Percentiles rank a stretch among this genome's conserved stretches.
These are phyloP conservation scores for Apiospora malaysiana DNA, from an alignment of 2,329 filamentous ascomycete genomes.

Conservation along the genomic window DNA sequence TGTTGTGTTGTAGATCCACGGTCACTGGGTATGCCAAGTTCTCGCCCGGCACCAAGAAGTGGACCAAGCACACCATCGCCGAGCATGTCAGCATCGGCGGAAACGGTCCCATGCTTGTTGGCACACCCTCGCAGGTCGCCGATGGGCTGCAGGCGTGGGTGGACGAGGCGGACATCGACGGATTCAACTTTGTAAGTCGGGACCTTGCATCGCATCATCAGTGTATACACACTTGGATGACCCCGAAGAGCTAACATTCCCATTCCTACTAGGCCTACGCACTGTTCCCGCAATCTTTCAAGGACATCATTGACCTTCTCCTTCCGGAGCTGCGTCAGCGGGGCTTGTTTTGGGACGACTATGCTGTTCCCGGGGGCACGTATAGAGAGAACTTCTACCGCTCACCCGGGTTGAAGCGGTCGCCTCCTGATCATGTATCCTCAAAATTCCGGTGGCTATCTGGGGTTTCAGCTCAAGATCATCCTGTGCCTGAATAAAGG, in stretches of 20 bases:
- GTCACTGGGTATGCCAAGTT: constrained; percentile 62
- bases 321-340: constrained; percentile 67
- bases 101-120: constrained; percentile 68
- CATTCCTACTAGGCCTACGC: constrained; percentile 58
- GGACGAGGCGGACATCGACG: constrained; percentile 72
- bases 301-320: constrained; percentile 69
- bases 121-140: constrained; percentile 68
- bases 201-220: not conserved
- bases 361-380: constrained; percentile 61
- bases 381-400: constrained; percentile 67
- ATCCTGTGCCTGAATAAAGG: constrained; percentile 36
- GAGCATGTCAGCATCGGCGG: constrained; percentile 73
- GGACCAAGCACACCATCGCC: constrained; percentile 75
- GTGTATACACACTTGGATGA: not conserved
- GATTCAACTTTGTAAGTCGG: constrained; percentile 71
- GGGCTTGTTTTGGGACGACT: constrained; percentile 62
- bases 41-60: constrained; percentile 66
- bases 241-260: not conserved
- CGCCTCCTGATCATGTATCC: constrained; percentile 58
- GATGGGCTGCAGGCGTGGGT: constrained; percentile 73
- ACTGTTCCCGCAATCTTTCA: constrained; percentile 70
- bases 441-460: constrained; percentile 52
- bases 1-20: constrained; percentile 46
- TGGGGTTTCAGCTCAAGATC: constrained; percentile 37
- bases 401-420: constrained; percentile 54